Base-by-base conservation (phyloP, 106 monocot species). In the Chionographis japonica region DNA sequence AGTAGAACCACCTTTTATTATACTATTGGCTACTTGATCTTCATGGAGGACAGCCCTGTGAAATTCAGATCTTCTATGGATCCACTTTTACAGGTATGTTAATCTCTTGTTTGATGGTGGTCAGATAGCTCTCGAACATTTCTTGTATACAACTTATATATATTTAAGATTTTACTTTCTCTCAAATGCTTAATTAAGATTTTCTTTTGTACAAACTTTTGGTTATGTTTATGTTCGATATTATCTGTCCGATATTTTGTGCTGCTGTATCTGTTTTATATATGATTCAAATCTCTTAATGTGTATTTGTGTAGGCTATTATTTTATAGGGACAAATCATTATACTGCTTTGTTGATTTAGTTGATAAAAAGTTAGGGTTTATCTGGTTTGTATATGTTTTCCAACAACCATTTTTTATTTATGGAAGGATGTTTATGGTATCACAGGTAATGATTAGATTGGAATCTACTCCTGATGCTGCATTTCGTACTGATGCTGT, bases 51-150 rank as follows among this genome's bases (percentile, higher is more conserved):
- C 61, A 90, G 90, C 68, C 87, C 89, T 61, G 75, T 93, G 41
- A 98, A 98, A 64, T 98, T 98, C 52, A 93, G 83, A 61, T 76
- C 92, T 61, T 93, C 88, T n/a, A 93, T 98, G 97, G 93, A 98
- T 61, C 90, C 97, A 60, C 82, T 98, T 75, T 73, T 85, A 62
- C 86, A 90, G 90, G 97, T 88, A 60, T 46, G 49, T 54, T 40
- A 20, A 61, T 55, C 46, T 40, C 14, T 35, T 12, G 19, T 35
- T 58, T n/a, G 8, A 27, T 12, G 6, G 13, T 56, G 14, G 13
- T 56, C 9, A 10, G 5, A 46, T 46, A 6, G 5, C 9, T 46
- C 46, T 46, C 46, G 2, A 6, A 46, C 5, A 46, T 10, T 10
- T 46, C 5, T 10, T 46, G 9, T 46, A 46, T 46, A 10, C 46